These are phyloP conservation scores for Colletotrichum camelliae DNA, from an alignment of 2,329 filamentous ascomycete genomes.

Conservation along the genomic window DNA sequence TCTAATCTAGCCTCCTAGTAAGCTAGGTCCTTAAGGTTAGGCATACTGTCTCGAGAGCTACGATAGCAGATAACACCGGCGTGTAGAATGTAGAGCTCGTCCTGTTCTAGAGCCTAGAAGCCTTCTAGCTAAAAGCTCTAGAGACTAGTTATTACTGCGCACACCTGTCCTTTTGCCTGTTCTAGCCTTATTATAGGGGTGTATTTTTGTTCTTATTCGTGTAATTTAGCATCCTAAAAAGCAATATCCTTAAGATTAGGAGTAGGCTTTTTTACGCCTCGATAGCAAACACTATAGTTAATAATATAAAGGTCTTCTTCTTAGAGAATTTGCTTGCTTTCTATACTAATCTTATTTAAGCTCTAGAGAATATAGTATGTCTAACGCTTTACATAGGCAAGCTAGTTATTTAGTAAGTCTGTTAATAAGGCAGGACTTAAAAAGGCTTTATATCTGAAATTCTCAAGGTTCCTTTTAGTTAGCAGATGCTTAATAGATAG, in stretches of 20 bases:
- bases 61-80: background rate
- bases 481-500: background rate
- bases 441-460: background rate
- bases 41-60: background rate
- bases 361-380: background rate
- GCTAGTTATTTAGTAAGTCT: background rate
- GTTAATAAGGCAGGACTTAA: background rate
- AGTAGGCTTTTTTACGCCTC: background rate
- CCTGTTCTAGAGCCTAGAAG: background rate
- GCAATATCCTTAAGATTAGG: background rate
- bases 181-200: background rate
- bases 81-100: background rate
- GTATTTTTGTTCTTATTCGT: too few species aligned
- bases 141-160: background rate
- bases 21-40: background rate
- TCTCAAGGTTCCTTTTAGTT: background rate
- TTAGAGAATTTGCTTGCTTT: background rate
- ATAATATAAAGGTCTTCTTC: background rate
- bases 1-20: background rate
- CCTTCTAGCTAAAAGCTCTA: background rate
- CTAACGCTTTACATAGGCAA: background rate
- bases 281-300: background rate
- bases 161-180: background rate
- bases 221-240: background rate
- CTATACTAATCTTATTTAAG: too few species aligned